These are phyloP conservation scores for Yarrowia sp. DNA, from an alignment of 805 yeast species.

Conservation along the genomic window DNA sequence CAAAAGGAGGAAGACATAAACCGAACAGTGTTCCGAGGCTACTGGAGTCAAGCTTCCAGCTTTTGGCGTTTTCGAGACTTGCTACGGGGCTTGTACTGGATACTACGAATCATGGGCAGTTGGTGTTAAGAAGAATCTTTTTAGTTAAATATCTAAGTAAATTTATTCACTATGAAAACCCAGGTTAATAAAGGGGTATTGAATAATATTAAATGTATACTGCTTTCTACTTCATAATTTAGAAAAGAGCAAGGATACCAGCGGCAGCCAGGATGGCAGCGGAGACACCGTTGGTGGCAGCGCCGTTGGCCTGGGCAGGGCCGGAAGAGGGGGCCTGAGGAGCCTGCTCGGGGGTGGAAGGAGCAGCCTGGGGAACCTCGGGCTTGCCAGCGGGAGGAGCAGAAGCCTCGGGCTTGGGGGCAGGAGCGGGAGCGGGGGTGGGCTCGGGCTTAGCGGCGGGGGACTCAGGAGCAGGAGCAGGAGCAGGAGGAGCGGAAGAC, in stretches of 20 bases:
- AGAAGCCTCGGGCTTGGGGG: slow-evolving; percentile 15
- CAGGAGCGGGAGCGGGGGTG: slow-evolving; percentile 23
- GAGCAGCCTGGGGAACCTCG: slow-evolving; percentile 17
- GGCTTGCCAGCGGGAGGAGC: slow-evolving; percentile 24
- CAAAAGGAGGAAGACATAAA: background rate
- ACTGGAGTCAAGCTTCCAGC: background rate
- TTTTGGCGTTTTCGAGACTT: background rate
- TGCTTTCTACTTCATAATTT: slow-evolving; percentile 20
- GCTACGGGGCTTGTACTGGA: background rate
- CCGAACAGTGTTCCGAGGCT: background rate
- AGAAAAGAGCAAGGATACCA: slow-evolving; percentile 34
- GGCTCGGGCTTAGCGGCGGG: slow-evolving; percentile 25
- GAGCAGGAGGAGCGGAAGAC: slow-evolving; percentile 33
- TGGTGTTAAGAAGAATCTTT: background rate
- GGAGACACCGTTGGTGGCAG: slow-evolving; percentile 24
- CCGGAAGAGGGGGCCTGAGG: slow-evolving; percentile 30
- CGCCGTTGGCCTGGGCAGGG: slow-evolving; percentile 37
- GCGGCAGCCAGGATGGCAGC: slow-evolving; percentile 30
- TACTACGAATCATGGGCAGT: background rate
- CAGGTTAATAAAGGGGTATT: slow-evolving; percentile 26
- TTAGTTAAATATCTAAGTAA: slow-evolving; percentile 15
- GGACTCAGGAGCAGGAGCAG: slow-evolving; percentile 26
- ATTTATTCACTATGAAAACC: slow-evolving; percentile 32
- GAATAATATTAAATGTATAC: slow-evolving; percentile 30
- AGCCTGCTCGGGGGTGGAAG: slow-evolving; percentile 33